Evolutionary conservation across 176 grass and related monocot genomes (phyloP).

Genomic region (Avena sativa): DNA sequence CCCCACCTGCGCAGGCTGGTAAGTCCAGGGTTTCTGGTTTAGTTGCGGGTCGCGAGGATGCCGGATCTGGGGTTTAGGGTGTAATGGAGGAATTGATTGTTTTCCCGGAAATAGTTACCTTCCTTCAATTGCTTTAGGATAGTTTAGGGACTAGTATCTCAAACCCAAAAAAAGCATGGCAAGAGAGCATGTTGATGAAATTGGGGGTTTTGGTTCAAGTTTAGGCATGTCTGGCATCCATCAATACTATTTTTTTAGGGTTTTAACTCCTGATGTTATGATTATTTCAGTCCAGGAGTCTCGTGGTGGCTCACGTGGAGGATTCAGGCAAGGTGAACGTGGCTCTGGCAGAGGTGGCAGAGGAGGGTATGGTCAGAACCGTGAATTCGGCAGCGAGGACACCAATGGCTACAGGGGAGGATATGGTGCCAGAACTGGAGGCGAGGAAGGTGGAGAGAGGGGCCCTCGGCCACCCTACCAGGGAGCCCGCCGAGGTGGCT

Average conservation of each 20-base stretch:
- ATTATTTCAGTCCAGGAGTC: conserved; percentile 58
- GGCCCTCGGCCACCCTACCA: conserved; percentile 56
- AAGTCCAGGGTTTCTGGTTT: conserved; percentile 11
- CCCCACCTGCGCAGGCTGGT: conserved; percentile 78
- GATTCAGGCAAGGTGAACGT: conserved; percentile 58
- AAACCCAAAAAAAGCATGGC: not conserved
- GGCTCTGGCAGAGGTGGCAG: conserved; percentile 63
- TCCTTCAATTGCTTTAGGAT: not conserved
- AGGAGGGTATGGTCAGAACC: conserved; percentile 57
- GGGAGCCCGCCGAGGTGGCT: conserved; percentile 63
- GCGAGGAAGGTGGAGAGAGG: conserved; percentile 60
- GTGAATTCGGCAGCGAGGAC: conserved; percentile 60
- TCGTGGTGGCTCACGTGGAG: conserved; percentile 54
- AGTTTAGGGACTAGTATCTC: not conserved
- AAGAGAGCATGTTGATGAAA: not conserved
- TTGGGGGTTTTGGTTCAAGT: not conserved
- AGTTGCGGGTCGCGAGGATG: not conserved
- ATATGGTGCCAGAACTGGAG: conserved; percentile 55
- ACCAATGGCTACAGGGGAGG: conserved; percentile 65
- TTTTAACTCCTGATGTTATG: not conserved
- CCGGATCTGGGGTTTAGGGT: conserved; percentile 52
- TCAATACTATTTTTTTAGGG: not conserved
- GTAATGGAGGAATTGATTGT: not conserved
- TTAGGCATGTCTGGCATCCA: not conserved
- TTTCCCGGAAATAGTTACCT: not conserved